Evolutionary conservation across 2,329 filamentous ascomycete species (phyloP), one percentile per base, ranked within the genome.

Genomic region (Paraphoma chrysanthemicola): DNA sequence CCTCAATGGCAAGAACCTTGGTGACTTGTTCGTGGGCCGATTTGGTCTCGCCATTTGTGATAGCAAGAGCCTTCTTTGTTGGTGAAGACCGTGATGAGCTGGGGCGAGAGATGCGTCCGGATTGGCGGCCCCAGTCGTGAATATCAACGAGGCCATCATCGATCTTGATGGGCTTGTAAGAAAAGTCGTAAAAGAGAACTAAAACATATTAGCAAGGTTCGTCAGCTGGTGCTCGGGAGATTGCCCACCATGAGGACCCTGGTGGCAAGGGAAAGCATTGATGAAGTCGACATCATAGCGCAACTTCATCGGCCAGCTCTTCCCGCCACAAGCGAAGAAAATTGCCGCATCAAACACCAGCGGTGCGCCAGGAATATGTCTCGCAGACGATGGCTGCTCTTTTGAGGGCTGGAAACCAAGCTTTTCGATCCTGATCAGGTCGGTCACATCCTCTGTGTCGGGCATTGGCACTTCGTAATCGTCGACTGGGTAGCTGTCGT

Each of bases 131-230:
- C 90, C 90, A 92, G 70, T 91, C 85, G 33, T 83, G 78, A 45
- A 92, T 83, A 38, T 83, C 81, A 16, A 91, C 83, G 4, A 92
- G 80, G 28, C 72, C 74, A 61, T 89, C 83, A 67, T 91, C 88
- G 1, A 85, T 87, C 51, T 82, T 81, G 39, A 89, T 83, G 1
- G 80, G 75, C 48, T 81, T 81, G 70, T 87, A 88, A 4, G 81
- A 77, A 69, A 91, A 92, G 71, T 91, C 89, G 71, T 88, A 89
- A 75, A 90, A 92, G 6, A 92, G 81, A 6, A 88, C 87, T 72
- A 17, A 1, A 11, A 11, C 5, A 3, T 17, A 49, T 70, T 38
- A 74, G 66, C 48, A 10, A 31, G 3, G 28, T 2, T 11, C 11
- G 10, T 2, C 28, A 10, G n/a, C 12, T 1, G 1, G 4, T 2